A percentile compares a stretch with the other conserved stretches of the same genome.
Conservation (phyloP, 2,329 filamentous ascomycete species). For the Ophiostoma sp. region DNA sequence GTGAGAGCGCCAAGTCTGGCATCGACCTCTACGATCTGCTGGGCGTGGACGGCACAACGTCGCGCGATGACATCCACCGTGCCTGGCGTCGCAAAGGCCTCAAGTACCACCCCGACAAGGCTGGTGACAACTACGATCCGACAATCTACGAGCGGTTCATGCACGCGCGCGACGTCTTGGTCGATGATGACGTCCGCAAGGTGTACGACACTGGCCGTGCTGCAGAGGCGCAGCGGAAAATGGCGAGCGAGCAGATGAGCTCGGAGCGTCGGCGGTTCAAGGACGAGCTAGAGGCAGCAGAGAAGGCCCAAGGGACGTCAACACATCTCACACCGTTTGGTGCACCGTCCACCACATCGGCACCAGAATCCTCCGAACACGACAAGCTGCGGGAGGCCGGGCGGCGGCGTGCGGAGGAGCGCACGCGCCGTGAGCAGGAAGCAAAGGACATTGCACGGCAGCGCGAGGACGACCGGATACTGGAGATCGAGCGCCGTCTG, state of each 20-base stretch:
- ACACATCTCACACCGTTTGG: conserved; percentile 27
- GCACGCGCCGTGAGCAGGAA: conserved; percentile 39
- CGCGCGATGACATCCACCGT: conserved; percentile 68
- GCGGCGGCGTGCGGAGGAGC: conserved; percentile 37
- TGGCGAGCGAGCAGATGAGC: conserved; percentile 68
- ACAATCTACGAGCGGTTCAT: conserved; percentile 81
- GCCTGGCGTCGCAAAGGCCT: conserved; percentile 74
- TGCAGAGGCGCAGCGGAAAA: conserved; percentile 62
- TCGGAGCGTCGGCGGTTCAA: conserved; percentile 69
- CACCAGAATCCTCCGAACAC: neutral
- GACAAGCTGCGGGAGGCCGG: conserved; percentile 34
- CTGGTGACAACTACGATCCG: conserved; percentile 66
- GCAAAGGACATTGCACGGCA: conserved; percentile 40
- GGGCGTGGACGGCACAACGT: conserved; percentile 57
- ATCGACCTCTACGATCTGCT: conserved; percentile 76
- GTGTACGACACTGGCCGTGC: conserved; percentile 74
- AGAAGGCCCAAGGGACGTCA: conserved; percentile 48
- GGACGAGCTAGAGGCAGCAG: conserved; percentile 77
- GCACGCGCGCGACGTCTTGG: conserved; percentile 78
- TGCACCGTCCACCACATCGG: neutral
- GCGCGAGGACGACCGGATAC: conserved; percentile 38
- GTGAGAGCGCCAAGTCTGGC: conserved; percentile 55
- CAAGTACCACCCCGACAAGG: conserved; percentile 93
- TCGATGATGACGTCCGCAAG: conserved; percentile 61
- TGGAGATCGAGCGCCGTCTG: conserved; percentile 41